Evolutionary conservation across 805 yeast genomes (phyloP).

Genomic region (Wickerhamomyces strasburgensis): DNA sequence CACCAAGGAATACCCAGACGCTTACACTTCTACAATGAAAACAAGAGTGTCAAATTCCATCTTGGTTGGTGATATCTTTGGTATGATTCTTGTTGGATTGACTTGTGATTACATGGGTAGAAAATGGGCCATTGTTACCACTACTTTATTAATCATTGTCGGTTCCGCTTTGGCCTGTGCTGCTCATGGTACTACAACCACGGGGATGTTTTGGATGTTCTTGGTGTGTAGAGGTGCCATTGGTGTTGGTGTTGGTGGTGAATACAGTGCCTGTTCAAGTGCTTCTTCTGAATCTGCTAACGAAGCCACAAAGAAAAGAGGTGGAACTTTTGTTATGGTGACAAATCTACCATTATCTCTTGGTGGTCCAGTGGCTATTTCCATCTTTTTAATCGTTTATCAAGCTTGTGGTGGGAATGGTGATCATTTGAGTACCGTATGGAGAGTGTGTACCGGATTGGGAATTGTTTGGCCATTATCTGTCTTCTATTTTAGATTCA

Average conservation of each 20-base stretch:
- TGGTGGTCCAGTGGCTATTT: constrained; percentile 76
- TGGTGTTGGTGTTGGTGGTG: constrained; percentile 79
- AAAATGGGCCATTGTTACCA: constrained; percentile 63
- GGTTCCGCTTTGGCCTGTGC: constrained; percentile 69
- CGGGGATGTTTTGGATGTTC: constrained; percentile 74
- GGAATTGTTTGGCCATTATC: constrained; percentile 66
- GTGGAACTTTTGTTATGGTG: constrained; percentile 58
- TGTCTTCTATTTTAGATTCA: constrained; percentile 67
- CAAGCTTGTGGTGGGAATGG: constrained; percentile 42
- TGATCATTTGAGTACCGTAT: constrained; percentile 43
- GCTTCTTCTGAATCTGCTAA: constrained; percentile 72
- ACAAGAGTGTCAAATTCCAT: constrained; percentile 68
- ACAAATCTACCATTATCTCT: constrained; percentile 70
- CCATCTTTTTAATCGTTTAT: constrained; percentile 63
- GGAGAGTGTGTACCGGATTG: constrained; percentile 67
- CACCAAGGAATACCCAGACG: constrained; percentile 34
- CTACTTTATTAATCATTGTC: constrained; percentile 54
- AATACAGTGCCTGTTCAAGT: constrained; percentile 65
- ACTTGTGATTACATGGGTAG: constrained; percentile 64
- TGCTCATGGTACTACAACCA: constrained; percentile 51
- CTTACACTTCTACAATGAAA: constrained; percentile 40
- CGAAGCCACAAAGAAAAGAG: constrained; percentile 58
- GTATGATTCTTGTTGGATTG: constrained; percentile 62
- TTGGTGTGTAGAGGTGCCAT: constrained; percentile 68
- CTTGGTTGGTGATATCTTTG: constrained; percentile 64